Evolutionary conservation across 2,329 filamentous ascomycete genomes (phyloP).

Genomic region (Xylaria sp.): DNA sequence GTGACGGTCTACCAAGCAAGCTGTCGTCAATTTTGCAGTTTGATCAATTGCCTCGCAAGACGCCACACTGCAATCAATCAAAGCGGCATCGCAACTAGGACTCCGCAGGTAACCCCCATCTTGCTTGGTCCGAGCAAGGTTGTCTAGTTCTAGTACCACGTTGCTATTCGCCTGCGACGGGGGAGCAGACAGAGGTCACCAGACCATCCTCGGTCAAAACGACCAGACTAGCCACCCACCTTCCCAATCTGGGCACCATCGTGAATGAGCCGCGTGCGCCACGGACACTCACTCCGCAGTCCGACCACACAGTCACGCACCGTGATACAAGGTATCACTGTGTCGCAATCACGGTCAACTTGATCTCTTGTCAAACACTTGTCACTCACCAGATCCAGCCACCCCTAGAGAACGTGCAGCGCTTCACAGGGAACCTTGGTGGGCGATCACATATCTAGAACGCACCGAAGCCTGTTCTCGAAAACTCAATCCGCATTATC

Average conservation of each 20-base stretch:
- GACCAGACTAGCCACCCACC: constrained; percentile 41
- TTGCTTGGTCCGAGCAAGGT: constrained; percentile 34
- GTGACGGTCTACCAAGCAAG: constrained; percentile 9
- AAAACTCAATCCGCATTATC: constrained; percentile 18
- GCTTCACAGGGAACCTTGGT: constrained; percentile 9
- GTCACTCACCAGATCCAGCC: constrained; percentile 39
- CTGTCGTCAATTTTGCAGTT: neutral
- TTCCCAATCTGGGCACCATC: constrained; percentile 49
- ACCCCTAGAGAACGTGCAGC: neutral
- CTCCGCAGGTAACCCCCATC: constrained; percentile 19
- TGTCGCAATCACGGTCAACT: constrained; percentile 8
- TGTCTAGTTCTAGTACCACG: constrained; percentile 39
- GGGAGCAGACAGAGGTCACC: constrained; percentile 43
- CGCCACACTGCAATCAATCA: constrained; percentile 16
- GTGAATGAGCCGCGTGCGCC: constrained; percentile 37
- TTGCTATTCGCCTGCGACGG: constrained; percentile 40
- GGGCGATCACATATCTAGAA: constrained; percentile 16
- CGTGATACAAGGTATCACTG: constrained; percentile 22
- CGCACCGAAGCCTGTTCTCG: constrained; percentile 8
- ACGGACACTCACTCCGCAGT: constrained; percentile 30
- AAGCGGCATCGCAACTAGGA: constrained; percentile 26
- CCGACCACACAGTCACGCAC: constrained; percentile 22
- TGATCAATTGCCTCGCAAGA: neutral
- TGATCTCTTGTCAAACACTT: constrained; percentile 32
- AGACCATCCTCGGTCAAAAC: constrained; percentile 43